Evolutionary conservation across 2,329 filamentous ascomycete species (phyloP), one percentile per base, ranked within the genome.

Genomic region (Chrysoporthe puriensis): DNA sequence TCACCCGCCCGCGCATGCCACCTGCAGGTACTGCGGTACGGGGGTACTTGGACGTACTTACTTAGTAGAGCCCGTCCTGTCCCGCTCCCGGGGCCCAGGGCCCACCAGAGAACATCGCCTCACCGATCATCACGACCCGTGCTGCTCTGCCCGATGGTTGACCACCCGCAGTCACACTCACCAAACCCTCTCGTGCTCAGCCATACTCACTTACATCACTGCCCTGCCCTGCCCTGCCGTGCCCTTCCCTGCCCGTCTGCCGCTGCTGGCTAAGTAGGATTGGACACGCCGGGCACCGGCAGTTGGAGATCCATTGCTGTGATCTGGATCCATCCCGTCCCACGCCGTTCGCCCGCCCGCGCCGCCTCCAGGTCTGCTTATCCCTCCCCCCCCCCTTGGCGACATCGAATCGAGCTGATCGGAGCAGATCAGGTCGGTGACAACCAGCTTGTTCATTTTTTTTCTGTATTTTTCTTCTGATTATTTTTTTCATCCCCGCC

Each of bases 271-370:
- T 52, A 13, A 21, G 32, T 26, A 54, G 50, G 14, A 54, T 21
- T 32, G 50, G 32, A 54, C 50, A 54, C 50, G 50, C 50, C 16
- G 21, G 11, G 13, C 48, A 52, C 21, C 50, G 50, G 50, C 26
- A 54, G 50, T 54, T 54, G 50, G 26, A 14, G 50, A 32, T 13
- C 13, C 26, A 54, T 54, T 16, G 50, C 50, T 34, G 36, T 54
- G 50, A 54, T 54, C 50, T 54, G 34, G 50, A 54, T 54, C 26
- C 50, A 26, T 54, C 50, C 50, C 50, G 50, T 32, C 50, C 50
- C 50, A 32, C 50, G 32, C 32, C 50, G 50, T 54, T 32, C 13
- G 32, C 32, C 50, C 50, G 50, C 48, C 36, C 9, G 36, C 36
- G 6, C 6, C 36, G 26, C 50, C 13, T 54, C 46, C 50, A 54